Percentiles rank a stretch among this genome's conserved stretches.
Evolutionary conservation across 1,139 yeast species (phyloP).

Genomic region (Taphrina pruni): DNA sequence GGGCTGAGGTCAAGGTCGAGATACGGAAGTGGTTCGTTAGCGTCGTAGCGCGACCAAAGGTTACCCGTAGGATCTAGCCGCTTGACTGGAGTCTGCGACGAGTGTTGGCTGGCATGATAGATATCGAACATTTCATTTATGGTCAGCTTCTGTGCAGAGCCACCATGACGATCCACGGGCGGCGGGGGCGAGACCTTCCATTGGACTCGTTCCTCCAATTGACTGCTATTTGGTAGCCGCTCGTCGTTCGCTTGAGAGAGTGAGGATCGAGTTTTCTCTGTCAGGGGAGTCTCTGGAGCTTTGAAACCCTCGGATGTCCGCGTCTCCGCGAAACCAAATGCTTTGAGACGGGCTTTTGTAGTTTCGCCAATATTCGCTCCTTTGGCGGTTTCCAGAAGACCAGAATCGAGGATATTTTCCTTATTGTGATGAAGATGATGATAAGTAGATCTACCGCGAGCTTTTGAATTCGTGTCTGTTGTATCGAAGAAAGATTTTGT

Average conservation of each 20-base stretch:
- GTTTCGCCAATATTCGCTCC: neutral
- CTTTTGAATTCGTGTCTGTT: neutral
- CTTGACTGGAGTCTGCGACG: conserved; percentile 30
- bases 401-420: conserved; percentile 7
- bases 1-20: conserved; percentile 34
- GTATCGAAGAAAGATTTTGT: conserved; percentile 32
- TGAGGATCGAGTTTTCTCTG: neutral
- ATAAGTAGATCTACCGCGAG: neutral
- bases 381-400: neutral
- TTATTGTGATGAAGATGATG: conserved; percentile 5
- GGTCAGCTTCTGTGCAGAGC: conserved; percentile 34
- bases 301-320: neutral
- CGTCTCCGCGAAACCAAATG: neutral
- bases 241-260: conserved; percentile 15
- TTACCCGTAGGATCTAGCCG: conserved; percentile 29
- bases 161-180: conserved; percentile 5
- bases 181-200: conserved; percentile 32
- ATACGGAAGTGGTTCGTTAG: conserved; percentile 24
- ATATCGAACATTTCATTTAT: conserved; percentile 39
- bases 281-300: conserved; percentile 5
- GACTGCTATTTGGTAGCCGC: conserved; percentile 18
- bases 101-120: conserved; percentile 25
- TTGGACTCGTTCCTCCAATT: conserved; percentile 21
- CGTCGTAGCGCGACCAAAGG: conserved; percentile 33
- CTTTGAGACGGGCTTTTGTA: conserved; percentile 8